Percentiles rank a stretch among this genome's conserved stretches.
Conservation (phyloP, 441 rosid species). For the Erodium trifolium region DNA sequence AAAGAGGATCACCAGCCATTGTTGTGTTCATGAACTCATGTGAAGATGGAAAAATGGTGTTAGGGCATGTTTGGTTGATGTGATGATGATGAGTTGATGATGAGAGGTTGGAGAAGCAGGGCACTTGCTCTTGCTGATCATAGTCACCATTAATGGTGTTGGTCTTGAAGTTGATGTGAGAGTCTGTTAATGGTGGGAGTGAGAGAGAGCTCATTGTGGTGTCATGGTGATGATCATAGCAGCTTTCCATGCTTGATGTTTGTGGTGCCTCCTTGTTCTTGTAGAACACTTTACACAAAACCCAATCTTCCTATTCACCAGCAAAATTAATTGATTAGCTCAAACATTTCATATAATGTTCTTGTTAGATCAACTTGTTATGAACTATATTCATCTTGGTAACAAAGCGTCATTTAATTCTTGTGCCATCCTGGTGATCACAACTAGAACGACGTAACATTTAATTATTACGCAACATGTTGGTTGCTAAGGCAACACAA, state of each 20-base stretch:
- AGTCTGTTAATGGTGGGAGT: conserved; percentile 43
- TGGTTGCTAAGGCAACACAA: too few species aligned
- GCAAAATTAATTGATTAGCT: too few species aligned
- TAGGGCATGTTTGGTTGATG: conserved; percentile 19
- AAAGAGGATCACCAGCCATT: background rate
- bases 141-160: conserved; percentile 10
- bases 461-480: too few species aligned
- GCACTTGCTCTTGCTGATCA: conserved; percentile 42
- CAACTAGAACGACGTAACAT: too few species aligned
- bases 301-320: conserved; percentile 53
- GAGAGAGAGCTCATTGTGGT: conserved; percentile 22
- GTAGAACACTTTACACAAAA: conserved; percentile 42
- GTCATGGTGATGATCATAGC: conserved; percentile 23
- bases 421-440: too few species aligned
- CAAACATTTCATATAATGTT: too few species aligned
- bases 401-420: too few species aligned
- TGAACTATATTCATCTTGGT: too few species aligned
- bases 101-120: conserved; percentile 59
- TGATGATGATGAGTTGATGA: conserved; percentile 11
- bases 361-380: too few species aligned
- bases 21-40: background rate
- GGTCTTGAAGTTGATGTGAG: conserved; percentile 37
- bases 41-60: background rate
- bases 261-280: conserved; percentile 32
- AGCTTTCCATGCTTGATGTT: conserved; percentile 14